Percentiles rank a stretch among this genome's conserved stretches.
Evolutionary conservation across 2,329 filamentous ascomycete species (phyloP).

Genomic region (Diaporthe aspalathi): DNA sequence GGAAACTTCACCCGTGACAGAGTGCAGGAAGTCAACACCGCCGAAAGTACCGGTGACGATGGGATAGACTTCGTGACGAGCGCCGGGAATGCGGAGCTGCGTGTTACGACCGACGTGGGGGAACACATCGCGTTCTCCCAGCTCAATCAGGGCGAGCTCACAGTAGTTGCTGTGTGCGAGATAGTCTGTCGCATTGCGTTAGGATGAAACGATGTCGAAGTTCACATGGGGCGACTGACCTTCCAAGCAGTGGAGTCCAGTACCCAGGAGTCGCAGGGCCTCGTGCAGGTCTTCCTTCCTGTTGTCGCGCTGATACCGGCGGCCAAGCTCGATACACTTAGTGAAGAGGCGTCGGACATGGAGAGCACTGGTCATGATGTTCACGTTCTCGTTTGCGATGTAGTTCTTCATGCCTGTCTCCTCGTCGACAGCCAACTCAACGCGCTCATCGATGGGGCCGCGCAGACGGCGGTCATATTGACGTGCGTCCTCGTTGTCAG

Average conservation of each 20-base stretch:
- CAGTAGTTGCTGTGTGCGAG: conserved; percentile 94
- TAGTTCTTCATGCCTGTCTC: conserved; percentile 89
- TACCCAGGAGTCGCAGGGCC: conserved; percentile 86
- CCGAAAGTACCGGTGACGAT: conserved; percentile 93
- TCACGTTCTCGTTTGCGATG: conserved; percentile 84
- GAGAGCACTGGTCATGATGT: conserved; percentile 84
- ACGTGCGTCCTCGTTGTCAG: conserved; percentile 86
- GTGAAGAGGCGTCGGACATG: conserved; percentile 81
- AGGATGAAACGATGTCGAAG: conserved; percentile 8
- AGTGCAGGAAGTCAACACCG: conserved; percentile 93
- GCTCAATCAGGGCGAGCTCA: conserved; percentile 87
- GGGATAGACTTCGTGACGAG: conserved; percentile 76
- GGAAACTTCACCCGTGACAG: conserved; percentile 81
- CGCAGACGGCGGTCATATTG: conserved; percentile 85
- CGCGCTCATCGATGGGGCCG: conserved; percentile 80
- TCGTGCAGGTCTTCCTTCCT: conserved; percentile 86
- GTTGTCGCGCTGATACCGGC: conserved; percentile 73
- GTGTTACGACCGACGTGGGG: conserved; percentile 86
- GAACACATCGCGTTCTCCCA: conserved; percentile 85
- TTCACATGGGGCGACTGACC: conserved; percentile 53
- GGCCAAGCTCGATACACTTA: conserved; percentile 82
- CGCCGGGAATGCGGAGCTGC: conserved; percentile 76
- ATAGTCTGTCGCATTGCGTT: conserved; percentile 68
- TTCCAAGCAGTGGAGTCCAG: conserved; percentile 89
- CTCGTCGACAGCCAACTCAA: conserved; percentile 83